phyloP scores from a whole-genome alignment of 2,329 filamentous ascomycete species.

The Pseudogymnoascus destructans region DNA sequence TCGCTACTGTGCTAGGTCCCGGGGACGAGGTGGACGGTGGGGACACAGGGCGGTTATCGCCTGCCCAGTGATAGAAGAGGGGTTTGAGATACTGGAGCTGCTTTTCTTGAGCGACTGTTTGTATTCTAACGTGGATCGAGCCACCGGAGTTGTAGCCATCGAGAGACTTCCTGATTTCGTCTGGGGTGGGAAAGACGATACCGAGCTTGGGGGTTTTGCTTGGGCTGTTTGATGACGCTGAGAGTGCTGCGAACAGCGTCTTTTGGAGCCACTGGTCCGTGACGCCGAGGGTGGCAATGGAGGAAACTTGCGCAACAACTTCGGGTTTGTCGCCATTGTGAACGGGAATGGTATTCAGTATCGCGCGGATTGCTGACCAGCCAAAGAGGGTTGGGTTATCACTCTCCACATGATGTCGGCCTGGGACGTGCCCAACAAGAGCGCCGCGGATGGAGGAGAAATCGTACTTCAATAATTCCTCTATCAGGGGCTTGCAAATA shows the following conservation, averaged over 20 bases:
- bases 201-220: conserved; percentile 40
- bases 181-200: conserved; percentile 67
- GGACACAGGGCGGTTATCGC: conserved; percentile 31
- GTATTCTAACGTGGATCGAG: conserved; percentile 71
- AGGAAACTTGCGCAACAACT: conserved; percentile 58
- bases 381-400: conserved; percentile 54
- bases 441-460: conserved; percentile 57
- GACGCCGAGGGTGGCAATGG: conserved; percentile 64
- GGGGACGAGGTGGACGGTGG: conserved; percentile 10
- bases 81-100: conserved; percentile 62
- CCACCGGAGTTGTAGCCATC: conserved; percentile 66
- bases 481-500: conserved; percentile 41
- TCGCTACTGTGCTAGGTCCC: not conserved
- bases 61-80: conserved; percentile 63
- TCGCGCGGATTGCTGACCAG: conserved; percentile 54
- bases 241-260: conserved; percentile 43
- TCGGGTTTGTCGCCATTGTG: conserved; percentile 28
- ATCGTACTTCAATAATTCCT: conserved; percentile 48
- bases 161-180: conserved; percentile 63
- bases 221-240: conserved; percentile 14
- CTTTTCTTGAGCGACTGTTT: conserved; percentile 55
- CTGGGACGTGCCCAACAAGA: conserved; percentile 68
- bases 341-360: conserved; percentile 42
- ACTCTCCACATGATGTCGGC: conserved; percentile 39
- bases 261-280: conserved; percentile 60